These are phyloP conservation scores for Pichia sporocuriosa DNA, from an alignment of 805 yeast genomes.

Conservation along the genomic window DNA sequence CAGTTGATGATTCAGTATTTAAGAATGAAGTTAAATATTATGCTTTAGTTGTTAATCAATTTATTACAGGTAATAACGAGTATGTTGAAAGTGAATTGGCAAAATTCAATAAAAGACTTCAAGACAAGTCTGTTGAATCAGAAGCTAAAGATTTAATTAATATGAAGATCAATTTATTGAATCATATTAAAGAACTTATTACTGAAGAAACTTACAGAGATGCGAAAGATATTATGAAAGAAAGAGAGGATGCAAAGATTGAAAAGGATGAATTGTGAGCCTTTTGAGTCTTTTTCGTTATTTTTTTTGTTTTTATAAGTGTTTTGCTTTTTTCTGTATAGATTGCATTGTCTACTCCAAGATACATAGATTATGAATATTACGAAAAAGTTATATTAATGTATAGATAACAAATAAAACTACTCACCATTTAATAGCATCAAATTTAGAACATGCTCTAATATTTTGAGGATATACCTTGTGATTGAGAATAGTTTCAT, in stretches of 20 bases:
- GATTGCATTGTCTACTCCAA: too few species aligned
- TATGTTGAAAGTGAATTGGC: conserved; percentile 40
- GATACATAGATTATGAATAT: too few species aligned
- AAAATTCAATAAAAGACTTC: conserved; percentile 40
- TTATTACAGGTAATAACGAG: conserved; percentile 37
- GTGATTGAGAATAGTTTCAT: conserved; percentile 64
- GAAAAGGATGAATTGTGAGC: conserved; percentile 14
- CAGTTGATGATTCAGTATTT: conserved; percentile 23
- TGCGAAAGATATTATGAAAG: conserved; percentile 15
- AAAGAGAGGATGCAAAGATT: conserved; percentile 1
- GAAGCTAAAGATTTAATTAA: conserved; percentile 45
- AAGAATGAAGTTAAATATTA: conserved; percentile 38
- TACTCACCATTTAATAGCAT: conserved; percentile 45
- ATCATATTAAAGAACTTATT: conserved; percentile 12
- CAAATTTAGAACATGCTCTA: conserved; percentile 51
- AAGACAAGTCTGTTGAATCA: conserved; percentile 31
- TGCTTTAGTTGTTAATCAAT: conserved; percentile 34
- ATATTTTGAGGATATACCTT: conserved; percentile 66
- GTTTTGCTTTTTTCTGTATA: too few species aligned
- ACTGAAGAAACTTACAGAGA: conserved; percentile 16
- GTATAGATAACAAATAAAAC: too few species aligned
- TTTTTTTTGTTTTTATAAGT: too few species aligned
- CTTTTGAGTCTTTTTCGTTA: background rate
- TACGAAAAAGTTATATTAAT: background rate
- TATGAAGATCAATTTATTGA: conserved; percentile 41